phyloP scores from a whole-genome alignment of 768 basidiomycete species.

The Boletus rubescentipes region DNA sequence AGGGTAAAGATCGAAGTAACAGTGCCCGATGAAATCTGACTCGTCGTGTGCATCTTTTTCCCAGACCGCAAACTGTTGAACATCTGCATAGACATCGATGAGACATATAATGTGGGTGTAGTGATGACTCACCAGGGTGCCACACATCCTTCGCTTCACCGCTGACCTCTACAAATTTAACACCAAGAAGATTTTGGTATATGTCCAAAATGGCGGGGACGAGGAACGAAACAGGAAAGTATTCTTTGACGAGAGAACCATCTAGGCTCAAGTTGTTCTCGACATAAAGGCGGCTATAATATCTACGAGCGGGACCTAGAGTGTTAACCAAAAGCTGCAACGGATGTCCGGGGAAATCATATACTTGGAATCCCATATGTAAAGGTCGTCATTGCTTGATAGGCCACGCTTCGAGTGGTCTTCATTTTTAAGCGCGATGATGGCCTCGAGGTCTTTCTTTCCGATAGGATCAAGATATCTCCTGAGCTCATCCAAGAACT shows the following conservation, averaged over 20 bases:
- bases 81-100: slow-evolving; percentile 44
- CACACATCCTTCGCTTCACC: slow-evolving; percentile 62
- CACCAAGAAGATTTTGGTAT: slow-evolving; percentile 77
- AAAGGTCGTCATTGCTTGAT: slow-evolving; percentile 67
- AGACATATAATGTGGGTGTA: not conserved
- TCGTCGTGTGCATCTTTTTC: slow-evolving; percentile 69
- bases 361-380: slow-evolving; percentile 81
- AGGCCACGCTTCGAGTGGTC: slow-evolving; percentile 60
- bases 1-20: slow-evolving; percentile 85
- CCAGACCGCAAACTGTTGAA: slow-evolving; percentile 82
- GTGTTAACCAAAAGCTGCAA: not conserved
- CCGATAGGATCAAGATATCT: slow-evolving; percentile 71
- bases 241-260: slow-evolving; percentile 76
- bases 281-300: slow-evolving; percentile 40
- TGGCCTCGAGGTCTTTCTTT: slow-evolving; percentile 57
- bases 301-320: slow-evolving; percentile 11
- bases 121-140: slow-evolving; percentile 61
- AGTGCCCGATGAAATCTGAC: slow-evolving; percentile 75
- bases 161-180: slow-evolving; percentile 55
- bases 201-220: slow-evolving; percentile 77
- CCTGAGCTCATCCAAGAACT: slow-evolving; percentile 79
- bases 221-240: slow-evolving; percentile 81
- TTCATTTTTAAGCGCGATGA: slow-evolving; percentile 71
- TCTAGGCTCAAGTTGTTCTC: slow-evolving; percentile 68
- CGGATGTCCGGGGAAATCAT: slow-evolving; percentile 13